A percentile compares a stretch with the other conserved stretches of the same genome.
phyloP scores from a whole-genome alignment of 2,329 filamentous ascomycete species.

The Penicillium rolfsii region DNA sequence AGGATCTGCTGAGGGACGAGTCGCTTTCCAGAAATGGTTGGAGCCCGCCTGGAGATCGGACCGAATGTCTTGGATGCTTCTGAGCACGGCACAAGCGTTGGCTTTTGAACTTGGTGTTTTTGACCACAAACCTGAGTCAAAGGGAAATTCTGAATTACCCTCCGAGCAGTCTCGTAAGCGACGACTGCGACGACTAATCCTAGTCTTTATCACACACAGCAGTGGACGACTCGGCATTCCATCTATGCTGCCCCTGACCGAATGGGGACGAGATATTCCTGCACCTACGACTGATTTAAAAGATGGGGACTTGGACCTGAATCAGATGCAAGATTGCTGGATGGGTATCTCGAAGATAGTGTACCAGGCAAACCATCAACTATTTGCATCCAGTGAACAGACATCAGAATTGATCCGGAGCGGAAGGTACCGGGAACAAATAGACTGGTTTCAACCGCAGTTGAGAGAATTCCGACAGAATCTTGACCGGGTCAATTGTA shows the following conservation, averaged over 20 bases:
- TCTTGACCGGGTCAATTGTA: constrained; percentile 72
- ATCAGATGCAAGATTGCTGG: constrained; percentile 79
- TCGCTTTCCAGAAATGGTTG: constrained; percentile 87
- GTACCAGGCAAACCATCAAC: constrained; percentile 83
- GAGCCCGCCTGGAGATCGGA: constrained; percentile 95
- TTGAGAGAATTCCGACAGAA: constrained; percentile 78
- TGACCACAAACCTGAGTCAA: constrained; percentile 79
- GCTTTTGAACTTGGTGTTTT: constrained; percentile 96
- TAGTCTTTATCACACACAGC: constrained; percentile 93
- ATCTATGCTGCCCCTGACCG: constrained; percentile 76
- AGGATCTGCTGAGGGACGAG: constrained; percentile 73
- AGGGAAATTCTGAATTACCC: constrained; percentile 54
- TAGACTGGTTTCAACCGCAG: constrained; percentile 80
- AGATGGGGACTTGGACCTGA: constrained; percentile 48
- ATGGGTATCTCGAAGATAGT: constrained; percentile 90
- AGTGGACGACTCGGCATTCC: constrained; percentile 90
- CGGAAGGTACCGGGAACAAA: constrained; percentile 77
- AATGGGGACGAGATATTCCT: constrained; percentile 47
- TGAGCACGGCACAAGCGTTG: constrained; percentile 86
- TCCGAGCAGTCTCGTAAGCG: constrained; percentile 75
- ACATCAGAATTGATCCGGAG: constrained; percentile 88
- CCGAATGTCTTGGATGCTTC: constrained; percentile 96
- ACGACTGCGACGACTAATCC: constrained; percentile 80
- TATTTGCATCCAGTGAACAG: constrained; percentile 85
- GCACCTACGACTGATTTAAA: constrained; percentile 36